Conservation (phyloP, 2,329 filamentous ascomycete genomes). For the Apiospora hydei region DNA sequence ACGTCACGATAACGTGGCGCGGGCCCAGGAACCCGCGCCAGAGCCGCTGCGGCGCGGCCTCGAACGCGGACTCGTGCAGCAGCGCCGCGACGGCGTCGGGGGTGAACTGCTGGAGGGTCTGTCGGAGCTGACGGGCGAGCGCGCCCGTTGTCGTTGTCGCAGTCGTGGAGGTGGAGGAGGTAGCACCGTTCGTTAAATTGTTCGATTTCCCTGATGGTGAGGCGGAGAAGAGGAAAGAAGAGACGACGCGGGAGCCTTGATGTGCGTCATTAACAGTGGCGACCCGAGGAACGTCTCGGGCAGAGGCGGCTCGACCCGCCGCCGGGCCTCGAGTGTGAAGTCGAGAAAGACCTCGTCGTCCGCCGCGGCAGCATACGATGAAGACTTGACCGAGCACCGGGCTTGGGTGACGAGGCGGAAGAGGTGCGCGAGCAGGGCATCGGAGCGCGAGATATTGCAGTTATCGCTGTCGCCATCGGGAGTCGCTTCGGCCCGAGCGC, state of each 20-base stretch:
- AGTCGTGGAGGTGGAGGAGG: background rate
- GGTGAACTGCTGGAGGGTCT: slow-evolving; percentile 46
- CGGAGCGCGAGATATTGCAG: slow-evolving; percentile 48
- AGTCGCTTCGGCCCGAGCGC: slow-evolving; percentile 26
- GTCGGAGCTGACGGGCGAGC: slow-evolving; percentile 44
- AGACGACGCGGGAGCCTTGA: slow-evolving; percentile 31
- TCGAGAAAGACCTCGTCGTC: slow-evolving; percentile 47
- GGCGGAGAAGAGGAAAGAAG: background rate
- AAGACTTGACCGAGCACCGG: slow-evolving; percentile 33
- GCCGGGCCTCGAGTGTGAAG: slow-evolving; percentile 49
- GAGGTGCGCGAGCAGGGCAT: slow-evolving; percentile 54
- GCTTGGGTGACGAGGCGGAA: slow-evolving; percentile 54
- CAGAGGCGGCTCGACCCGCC: slow-evolving; percentile 47
- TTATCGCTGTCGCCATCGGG: background rate
- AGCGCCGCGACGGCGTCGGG: slow-evolving; percentile 46
- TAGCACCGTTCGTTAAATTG: background rate
- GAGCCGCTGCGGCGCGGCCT: slow-evolving; percentile 53
- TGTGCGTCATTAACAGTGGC: slow-evolving; percentile 49
- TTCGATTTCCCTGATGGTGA: background rate
- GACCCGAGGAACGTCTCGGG: slow-evolving; percentile 52
- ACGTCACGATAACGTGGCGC: slow-evolving; percentile 51
- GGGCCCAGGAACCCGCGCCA: slow-evolving; percentile 55
- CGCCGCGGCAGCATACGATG: slow-evolving; percentile 27
- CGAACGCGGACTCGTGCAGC: slow-evolving; percentile 51
- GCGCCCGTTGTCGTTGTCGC: slow-evolving; percentile 32